Evolutionary conservation across 208 protist species (phyloP), one percentile per base, ranked within the genome.

Genomic region (Crithidia bombi): DNA sequence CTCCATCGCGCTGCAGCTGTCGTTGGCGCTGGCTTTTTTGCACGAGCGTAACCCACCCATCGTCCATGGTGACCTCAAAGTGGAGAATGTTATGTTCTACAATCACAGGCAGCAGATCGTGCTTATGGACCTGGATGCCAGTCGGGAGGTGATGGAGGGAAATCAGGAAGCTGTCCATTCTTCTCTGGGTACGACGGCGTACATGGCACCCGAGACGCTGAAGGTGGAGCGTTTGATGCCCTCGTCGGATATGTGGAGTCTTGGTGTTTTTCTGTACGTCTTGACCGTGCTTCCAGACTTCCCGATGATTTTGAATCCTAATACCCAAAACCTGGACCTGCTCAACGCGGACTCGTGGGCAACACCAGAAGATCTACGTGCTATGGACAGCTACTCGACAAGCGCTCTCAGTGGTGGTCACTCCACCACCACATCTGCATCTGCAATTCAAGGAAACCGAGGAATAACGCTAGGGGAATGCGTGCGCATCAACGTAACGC

Each of bases 21-120:
- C 76, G 35, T 46, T 67, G 19, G 85, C 81, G 26, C 51, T 95
- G 19, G 49, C 62, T 21, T 91, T 90, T 47, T 57, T 95, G 49
- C 90, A 95, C 73, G 79, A 88, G 61, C 86, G 78, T 55, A 90
- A 89, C 62, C 88, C 88, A 9, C 85, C 88, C 41, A 85, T 95
- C 47, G 83, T 91, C 1, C 90, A 95, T 73, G 85, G 90, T 52
- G 90, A 95, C 65, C 70, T 95, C 47, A 95, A 95, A 58, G 47
- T 78, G 33, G 87, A 92, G 65, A 95, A 95, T 57, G 63, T 89
- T 21, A 83, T 95, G 73, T 75, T 90, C 44, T 85, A 77, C 65
- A 82, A 92, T 44, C 32, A 79, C 23, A 65, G 62, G 25, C 54
- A 78, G 58, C 79, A 85, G 41, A 78, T 90, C 25, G 85, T 96